Percentiles rank a stretch among this genome's conserved stretches.
Conservation (phyloP, 179 eudicot genomes). For the Heliamphora pulchella region DNA sequence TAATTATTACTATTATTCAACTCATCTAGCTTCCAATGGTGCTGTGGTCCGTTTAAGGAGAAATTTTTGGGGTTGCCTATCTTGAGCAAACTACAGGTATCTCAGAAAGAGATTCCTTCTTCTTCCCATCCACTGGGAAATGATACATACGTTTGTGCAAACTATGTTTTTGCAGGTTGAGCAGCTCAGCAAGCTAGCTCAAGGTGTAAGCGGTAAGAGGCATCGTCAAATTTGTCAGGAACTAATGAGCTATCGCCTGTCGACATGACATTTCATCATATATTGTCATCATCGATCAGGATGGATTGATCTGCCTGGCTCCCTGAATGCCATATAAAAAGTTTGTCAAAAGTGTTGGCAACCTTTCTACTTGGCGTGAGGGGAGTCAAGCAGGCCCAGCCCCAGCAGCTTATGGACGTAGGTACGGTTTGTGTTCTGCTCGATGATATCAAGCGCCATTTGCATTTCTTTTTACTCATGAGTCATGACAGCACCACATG, state of each 20-base stretch:
- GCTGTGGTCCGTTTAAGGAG: background rate
- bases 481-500: no score
- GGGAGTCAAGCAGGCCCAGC: conserved; percentile 17
- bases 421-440: no score
- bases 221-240: background rate
- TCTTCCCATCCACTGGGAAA: background rate
- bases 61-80: no score
- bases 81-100: no score
- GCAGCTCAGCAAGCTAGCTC: background rate
- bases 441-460: no score
- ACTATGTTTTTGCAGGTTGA: background rate
- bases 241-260: background rate
- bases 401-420: no score
- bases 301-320: conserved; percentile 17
- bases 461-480: no score
- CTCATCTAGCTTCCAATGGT: background rate
- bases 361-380: conserved; percentile 16
- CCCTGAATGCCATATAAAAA: conserved; percentile 21
- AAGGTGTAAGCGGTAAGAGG: background rate
- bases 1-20: background rate
- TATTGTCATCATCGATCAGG: background rate
- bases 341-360: conserved; percentile 14
- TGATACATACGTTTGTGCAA: background rate
- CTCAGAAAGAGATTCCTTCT: no score
- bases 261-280: background rate